Conservation (phyloP, 2,329 filamentous ascomycete genomes). For the Aspergillus caelatus region DNA sequence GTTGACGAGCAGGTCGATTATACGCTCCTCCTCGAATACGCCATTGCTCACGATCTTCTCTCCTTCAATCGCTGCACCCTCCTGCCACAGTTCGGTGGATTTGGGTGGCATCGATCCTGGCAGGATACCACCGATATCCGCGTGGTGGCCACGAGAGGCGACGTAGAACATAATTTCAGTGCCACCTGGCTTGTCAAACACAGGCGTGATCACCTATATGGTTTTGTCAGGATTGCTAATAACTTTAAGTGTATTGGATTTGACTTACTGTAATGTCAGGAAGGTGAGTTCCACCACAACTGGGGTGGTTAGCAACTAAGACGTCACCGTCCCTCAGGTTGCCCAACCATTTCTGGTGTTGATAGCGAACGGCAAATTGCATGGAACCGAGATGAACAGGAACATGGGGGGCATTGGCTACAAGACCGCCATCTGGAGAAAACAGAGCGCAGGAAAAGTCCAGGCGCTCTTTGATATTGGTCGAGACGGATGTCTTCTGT, state of each 20-base stretch:
- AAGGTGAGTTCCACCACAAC: slow-evolving; percentile 80
- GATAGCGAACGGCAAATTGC: slow-evolving; percentile 80
- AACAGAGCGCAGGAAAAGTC: slow-evolving; percentile 85
- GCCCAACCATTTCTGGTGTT: slow-evolving; percentile 78
- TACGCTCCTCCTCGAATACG: slow-evolving; percentile 75
- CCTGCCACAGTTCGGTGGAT: slow-evolving; percentile 51
- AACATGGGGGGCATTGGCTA: slow-evolving; percentile 71
- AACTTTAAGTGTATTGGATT: not conserved
- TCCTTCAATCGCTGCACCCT: slow-evolving; percentile 51
- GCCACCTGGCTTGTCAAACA: slow-evolving; percentile 64
- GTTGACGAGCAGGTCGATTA: slow-evolving; percentile 70
- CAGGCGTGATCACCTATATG: slow-evolving; percentile 67
- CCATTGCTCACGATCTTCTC: slow-evolving; percentile 73
- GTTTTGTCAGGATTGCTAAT: slow-evolving; percentile 2
- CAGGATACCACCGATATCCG: slow-evolving; percentile 81
- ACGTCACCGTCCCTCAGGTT: slow-evolving; percentile 79
- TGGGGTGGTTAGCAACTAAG: slow-evolving; percentile 81
- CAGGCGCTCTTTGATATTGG: slow-evolving; percentile 81
- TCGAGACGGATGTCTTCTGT: slow-evolving; percentile 59
- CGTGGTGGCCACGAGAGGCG: slow-evolving; percentile 78
- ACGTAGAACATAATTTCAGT: slow-evolving; percentile 80
- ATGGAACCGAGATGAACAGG: slow-evolving; percentile 81
- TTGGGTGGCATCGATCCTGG: slow-evolving; percentile 78
- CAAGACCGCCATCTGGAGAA: slow-evolving; percentile 72
- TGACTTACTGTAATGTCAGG: slow-evolving; percentile 73